Base-by-base conservation (phyloP, 2,329 filamentous ascomycete species). In the Claviceps quebecensis region DNA sequence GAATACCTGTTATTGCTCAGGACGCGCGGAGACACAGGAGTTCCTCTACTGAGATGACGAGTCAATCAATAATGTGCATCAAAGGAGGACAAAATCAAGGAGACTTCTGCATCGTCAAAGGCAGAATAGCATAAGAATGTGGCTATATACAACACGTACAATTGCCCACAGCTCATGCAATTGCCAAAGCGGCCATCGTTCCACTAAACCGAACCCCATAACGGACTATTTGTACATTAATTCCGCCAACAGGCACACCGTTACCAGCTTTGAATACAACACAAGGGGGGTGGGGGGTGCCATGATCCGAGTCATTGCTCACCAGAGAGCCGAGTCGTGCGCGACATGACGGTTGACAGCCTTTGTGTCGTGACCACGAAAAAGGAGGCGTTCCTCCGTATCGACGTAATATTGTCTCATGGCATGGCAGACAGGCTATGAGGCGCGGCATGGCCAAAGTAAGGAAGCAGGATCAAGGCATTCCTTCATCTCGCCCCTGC, bases 211-310 rank as follows among this genome's bases (percentile, higher is more conserved):
- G 13, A 23, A 7, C 26, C 41, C 19, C n/a, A 23, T 9, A 19
- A 22, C 9, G 22, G 8, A 51, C 34, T 53, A 53, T 22, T 51
- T 48, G 52, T 51, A 53, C 52, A 53, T 48, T 39, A 45, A 17
- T 14, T 34, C 44, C 11, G 17, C 45, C 34, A 39, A 29, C 43
- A 44, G 29, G 37, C 41, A 38, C 14, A 47, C 34, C 47, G 8
- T 41, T 17, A 47, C 34, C 47, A n/a, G 47, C 8, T 14, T 23
- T 43, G 13, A 19, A 45, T 8, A 14, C 9, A 17, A 17, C 4
- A 13, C 23, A 13, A 19, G 19, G 19, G 19, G 7, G n/a, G n/a
- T n/a, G n/a, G 11, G 26, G 22, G 37, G 1, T 43, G 2, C 8
- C 45, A 14, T 49, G 29, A n/a, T 36, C 34, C 23, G 46, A 44